Evolutionary conservation across 257 asterid genomes (phyloP).

Genomic region (Nicotiana paniculata): DNA sequence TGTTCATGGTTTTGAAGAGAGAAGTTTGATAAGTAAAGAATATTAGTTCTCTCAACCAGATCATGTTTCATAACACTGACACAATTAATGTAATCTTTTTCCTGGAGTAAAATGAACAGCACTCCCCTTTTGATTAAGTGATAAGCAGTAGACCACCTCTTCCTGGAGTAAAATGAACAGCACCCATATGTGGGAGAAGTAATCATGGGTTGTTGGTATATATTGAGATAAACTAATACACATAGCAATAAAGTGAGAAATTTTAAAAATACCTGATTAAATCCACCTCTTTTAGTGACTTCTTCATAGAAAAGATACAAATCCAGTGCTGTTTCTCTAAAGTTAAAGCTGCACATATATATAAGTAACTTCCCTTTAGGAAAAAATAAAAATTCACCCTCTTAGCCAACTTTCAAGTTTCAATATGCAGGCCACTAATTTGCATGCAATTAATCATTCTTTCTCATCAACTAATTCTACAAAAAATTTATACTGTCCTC

Average conservation of each 20-base stretch:
- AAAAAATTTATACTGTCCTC: background rate
- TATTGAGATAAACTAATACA: background rate
- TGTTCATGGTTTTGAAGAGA: background rate
- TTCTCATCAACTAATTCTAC: background rate
- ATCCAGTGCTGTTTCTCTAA: constrained; percentile 47
- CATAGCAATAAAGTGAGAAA: background rate
- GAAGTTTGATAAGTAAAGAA: background rate
- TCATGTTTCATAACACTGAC: background rate
- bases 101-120: too few species aligned
- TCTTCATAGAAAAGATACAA: constrained; percentile 51
- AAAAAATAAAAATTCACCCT: background rate
- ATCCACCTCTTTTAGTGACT: constrained; percentile 62
- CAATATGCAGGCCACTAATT: background rate
- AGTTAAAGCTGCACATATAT: constrained; percentile 44
- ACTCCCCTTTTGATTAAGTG: too few species aligned
- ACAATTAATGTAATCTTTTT: too few species aligned
- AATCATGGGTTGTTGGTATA: background rate
- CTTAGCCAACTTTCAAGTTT: background rate
- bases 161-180: too few species aligned
- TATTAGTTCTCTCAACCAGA: background rate
- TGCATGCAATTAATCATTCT: background rate
- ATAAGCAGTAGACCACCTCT: too few species aligned
- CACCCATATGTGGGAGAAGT: background rate
- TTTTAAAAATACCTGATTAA: constrained; percentile 34
- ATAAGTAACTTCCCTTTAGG: background rate